Conservation (phyloP, 345 rosid genomes). For the Conringia planisiliqua region DNA sequence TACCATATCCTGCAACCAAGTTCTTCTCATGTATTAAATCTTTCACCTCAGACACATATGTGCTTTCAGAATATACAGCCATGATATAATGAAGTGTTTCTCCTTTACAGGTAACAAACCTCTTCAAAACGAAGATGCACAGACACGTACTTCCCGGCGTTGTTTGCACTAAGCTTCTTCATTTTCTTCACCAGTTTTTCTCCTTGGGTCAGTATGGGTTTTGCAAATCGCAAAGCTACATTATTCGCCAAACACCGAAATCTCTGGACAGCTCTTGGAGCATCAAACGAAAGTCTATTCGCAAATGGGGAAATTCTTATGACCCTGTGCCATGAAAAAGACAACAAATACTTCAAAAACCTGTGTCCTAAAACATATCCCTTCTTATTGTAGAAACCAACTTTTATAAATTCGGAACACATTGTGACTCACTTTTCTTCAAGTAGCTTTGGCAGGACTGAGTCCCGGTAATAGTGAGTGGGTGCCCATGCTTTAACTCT, state of each 20-base stretch:
- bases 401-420: not conserved
- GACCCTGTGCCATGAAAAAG: conserved; percentile 53
- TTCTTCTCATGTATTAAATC: conserved; percentile 6
- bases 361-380: not conserved
- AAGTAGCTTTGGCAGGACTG: conserved; percentile 75
- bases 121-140: conserved; percentile 98
- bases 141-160: conserved; percentile 83
- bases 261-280: conserved; percentile 83
- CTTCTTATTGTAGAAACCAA: not conserved
- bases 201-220: conserved; percentile 71
- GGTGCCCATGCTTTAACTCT: conserved; percentile 97
- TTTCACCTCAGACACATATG: not conserved
- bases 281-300: conserved; percentile 90
- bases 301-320: conserved; percentile 98
- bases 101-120: conserved; percentile 46
- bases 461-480: conserved; percentile 71
- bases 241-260: conserved; percentile 92
- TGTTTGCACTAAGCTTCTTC: conserved; percentile 74
- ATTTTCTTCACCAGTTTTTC: conserved; percentile 80
- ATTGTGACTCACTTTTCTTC: conserved; percentile 81
- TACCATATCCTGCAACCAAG: conserved; percentile 81
- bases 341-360: not conserved
- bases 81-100: conserved; percentile 6
- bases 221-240: conserved; percentile 75
- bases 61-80: conserved; percentile 1